Evolutionary conservation across 139 green algal species (phyloP), one percentile per base, ranked within the genome.

Genomic region (Chlamydomonas sphaeroides): DNA sequence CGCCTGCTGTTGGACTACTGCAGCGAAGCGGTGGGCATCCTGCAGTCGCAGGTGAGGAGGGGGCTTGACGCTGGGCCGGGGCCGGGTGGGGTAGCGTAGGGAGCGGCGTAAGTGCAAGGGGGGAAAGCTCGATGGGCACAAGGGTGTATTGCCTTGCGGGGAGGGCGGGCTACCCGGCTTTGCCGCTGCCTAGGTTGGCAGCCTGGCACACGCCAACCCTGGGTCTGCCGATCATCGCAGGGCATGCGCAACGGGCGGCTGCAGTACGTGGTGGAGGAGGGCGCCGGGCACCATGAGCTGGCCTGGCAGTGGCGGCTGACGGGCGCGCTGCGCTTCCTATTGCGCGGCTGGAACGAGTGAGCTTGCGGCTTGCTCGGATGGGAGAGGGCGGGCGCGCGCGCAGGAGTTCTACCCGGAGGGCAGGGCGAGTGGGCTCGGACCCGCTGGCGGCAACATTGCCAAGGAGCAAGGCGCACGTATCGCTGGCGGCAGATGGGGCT

Each of bases 221-320:
- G 20, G 4, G 2, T 26, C 63, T 3, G 20, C 7, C 30, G 33
- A 51, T 76, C 28, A 17, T 5, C 26, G 32, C 79, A 73, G 69
- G 51, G 69, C 23, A 51, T 80, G 80, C 56, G 38, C 36, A 33
- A 65, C 10, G 77, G 66, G 8, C 79, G 78, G 41, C 68, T 83
- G 28, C 69, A 42, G 33, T 85, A 89, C 59, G 33, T 76, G 62
- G 79, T 88, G 41, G 86, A 91, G 38, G 83, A 86, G 35, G 83
- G 67, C 28, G 82, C 79, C 25, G 85, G 83, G 0, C 83, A 89
- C 73, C 78, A 89, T 63, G 89, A 93, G 75, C 20, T 30, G 26
- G 87, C 87, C 8, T 93, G 89, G 89, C 76, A 71, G 65, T 89
- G 85, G 85, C 72, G 89, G 17, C 78, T 93, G 5, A 83, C 71